These are phyloP conservation scores for Breviolum minutum DNA, from an alignment of 73 alveolate species.

Conservation along the genomic window DNA sequence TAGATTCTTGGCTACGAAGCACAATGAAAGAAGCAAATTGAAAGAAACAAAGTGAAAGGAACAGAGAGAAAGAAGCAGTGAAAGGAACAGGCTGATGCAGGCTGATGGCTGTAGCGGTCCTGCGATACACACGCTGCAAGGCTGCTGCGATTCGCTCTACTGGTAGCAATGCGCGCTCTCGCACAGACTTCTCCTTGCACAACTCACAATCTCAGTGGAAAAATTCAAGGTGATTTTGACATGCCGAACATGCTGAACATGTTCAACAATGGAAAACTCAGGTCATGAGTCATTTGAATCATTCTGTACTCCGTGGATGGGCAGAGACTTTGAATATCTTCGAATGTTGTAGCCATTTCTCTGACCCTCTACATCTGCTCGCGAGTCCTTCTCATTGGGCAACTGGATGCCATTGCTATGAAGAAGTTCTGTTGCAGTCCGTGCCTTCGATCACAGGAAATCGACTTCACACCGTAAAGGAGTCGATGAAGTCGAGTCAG, in stretches of 20 bases:
- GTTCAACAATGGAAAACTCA: too few relatives aligned
- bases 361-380: background rate
- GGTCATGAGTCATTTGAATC: too few relatives aligned
- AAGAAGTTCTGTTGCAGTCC: constrained; percentile 58
- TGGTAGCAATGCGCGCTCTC: background rate
- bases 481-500: too few relatives aligned
- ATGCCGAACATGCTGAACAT: background rate
- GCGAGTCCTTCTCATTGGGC: background rate
- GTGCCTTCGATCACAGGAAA: background rate
- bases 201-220: background rate
- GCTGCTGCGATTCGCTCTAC: constrained; percentile 58
- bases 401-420: constrained; percentile 64
- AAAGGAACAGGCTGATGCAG: too few relatives aligned
- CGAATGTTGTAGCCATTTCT: too few relatives aligned
- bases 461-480: too few relatives aligned
- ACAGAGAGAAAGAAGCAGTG: too few relatives aligned
- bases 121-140: constrained; percentile 50
- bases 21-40: too few relatives aligned
- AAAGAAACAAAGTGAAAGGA: too few relatives aligned
- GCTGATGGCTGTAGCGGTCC: background rate
- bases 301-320: too few relatives aligned
- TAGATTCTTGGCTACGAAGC: too few relatives aligned
- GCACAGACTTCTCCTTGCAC: background rate
- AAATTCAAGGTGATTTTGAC: background rate
- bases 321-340: too few relatives aligned